Conservation (phyloP, 352 stramenopile species). For the Phytophthora citrophthora region DNA sequence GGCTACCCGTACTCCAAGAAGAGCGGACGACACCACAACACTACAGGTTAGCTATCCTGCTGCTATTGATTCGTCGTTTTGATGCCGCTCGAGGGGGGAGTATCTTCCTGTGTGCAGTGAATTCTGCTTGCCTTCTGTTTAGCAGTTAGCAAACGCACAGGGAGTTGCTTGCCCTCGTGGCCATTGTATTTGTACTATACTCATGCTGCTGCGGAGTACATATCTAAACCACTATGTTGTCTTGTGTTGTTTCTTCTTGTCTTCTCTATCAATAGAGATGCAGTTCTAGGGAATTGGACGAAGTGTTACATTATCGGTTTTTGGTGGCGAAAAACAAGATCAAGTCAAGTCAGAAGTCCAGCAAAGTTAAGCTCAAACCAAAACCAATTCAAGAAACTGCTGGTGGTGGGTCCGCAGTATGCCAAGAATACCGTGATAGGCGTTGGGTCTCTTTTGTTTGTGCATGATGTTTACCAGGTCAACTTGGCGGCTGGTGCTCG, state of each 20-base stretch:
- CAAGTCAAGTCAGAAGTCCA: conserved; percentile 25
- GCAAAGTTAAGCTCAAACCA: conserved; percentile 19
- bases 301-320: conserved; percentile 44
- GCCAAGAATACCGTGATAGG: background rate
- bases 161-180: conserved; percentile 26
- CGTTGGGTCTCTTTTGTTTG: background rate
- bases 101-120: conserved; percentile 31
- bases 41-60: conserved; percentile 41
- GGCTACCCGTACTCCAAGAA: conserved; percentile 87
- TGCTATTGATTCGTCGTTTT: conserved; percentile 21
- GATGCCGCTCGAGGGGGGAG: conserved; percentile 17
- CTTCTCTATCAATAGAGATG: conserved; percentile 37
- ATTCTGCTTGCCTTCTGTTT: conserved; percentile 22
- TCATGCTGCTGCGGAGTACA: conserved; percentile 35
- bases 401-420: conserved; percentile 10
- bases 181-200: conserved; percentile 38
- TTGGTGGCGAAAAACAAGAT: conserved; percentile 14
- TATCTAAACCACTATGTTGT: conserved; percentile 40
- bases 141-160: conserved; percentile 9
- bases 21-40: conserved; percentile 64
- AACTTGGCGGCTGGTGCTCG: conserved; percentile 5
- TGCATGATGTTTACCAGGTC: conserved; percentile 14
- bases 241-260: conserved; percentile 25
- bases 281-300: conserved; percentile 40
- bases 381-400: conserved; percentile 29